Conservation (phyloP, 306 rosid genomes). For the Albizia julibrissin region DNA sequence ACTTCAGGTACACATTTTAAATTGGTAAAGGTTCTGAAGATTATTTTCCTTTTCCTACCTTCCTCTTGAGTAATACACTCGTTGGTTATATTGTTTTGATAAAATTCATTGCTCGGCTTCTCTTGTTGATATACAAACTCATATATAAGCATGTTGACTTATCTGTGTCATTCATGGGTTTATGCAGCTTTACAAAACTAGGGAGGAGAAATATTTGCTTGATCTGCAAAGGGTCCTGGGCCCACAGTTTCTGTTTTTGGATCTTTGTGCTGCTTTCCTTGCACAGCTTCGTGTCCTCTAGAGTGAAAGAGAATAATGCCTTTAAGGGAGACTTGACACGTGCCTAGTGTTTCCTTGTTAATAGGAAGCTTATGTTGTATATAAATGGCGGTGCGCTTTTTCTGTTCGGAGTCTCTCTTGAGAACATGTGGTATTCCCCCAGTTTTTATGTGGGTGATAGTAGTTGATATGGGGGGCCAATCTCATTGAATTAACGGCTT, state of each 20-base stretch:
- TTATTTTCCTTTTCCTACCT: background rate
- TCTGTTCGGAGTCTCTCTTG: slow-evolving; percentile 22
- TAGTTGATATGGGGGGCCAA: slow-evolving; percentile 44
- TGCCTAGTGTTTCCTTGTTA: slow-evolving; percentile 41
- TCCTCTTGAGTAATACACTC: background rate
- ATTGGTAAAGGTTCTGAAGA: background rate
- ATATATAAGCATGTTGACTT: slow-evolving; percentile 21
- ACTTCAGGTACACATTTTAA: slow-evolving; percentile 69
- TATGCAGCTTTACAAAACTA: slow-evolving; percentile 82
- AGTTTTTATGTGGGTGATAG: slow-evolving; percentile 53
- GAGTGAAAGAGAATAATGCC: slow-evolving; percentile 21
- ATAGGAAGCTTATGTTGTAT: slow-evolving; percentile 48
- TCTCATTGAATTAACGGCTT: slow-evolving; percentile 29
- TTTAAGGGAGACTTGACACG: slow-evolving; percentile 31
- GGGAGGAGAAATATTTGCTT: slow-evolving; percentile 88
- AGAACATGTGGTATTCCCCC: slow-evolving; percentile 32
- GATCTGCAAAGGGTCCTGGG: slow-evolving; percentile 95
- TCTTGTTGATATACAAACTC: background rate
- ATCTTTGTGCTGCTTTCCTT: slow-evolving; percentile 92
- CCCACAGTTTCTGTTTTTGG: slow-evolving; percentile 90
- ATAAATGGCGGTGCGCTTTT: slow-evolving; percentile 30
- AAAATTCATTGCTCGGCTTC: slow-evolving; percentile 6
- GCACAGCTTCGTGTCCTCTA: slow-evolving; percentile 80
- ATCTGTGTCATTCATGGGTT: slow-evolving; percentile 14
- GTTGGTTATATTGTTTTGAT: background rate